These are phyloP conservation scores for Athelia sp. DNA, from an alignment of 1,284 basidiomycete genomes.

Conservation along the genomic window DNA sequence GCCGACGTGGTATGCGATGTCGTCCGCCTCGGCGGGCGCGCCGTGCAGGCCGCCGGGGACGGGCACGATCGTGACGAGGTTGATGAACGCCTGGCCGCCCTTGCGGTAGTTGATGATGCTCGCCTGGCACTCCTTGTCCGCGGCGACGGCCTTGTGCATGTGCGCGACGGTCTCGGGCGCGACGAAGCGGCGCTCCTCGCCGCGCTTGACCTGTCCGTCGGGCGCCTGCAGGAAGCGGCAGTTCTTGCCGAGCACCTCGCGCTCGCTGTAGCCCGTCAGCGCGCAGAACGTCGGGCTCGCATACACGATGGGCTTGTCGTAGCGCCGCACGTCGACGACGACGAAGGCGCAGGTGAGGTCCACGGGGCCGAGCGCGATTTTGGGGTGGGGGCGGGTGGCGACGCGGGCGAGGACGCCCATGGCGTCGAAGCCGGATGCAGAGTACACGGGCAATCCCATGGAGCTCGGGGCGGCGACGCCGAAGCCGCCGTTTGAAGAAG, in stretches of 20 bases:
- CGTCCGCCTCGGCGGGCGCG: slow-evolving; percentile 33
- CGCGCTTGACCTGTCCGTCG: slow-evolving; percentile 57
- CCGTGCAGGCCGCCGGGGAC: slow-evolving; percentile 61
- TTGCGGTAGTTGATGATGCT: slow-evolving; percentile 87
- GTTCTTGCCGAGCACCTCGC: slow-evolving; percentile 83
- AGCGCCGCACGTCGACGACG: slow-evolving; percentile 78
- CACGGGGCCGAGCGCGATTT: slow-evolving; percentile 81
- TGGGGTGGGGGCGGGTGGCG: slow-evolving; percentile 69
- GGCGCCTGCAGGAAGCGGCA: slow-evolving; percentile 87
- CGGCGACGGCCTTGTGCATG: slow-evolving; percentile 60
- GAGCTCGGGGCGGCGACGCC: slow-evolving; percentile 25
- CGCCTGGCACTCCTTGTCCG: slow-evolving; percentile 85
- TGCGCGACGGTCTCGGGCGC: slow-evolving; percentile 65
- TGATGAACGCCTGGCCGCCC: slow-evolving; percentile 82
- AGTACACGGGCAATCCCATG: slow-evolving; percentile 62
- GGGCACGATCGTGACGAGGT: slow-evolving; percentile 83
- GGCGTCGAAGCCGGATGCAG: slow-evolving; percentile 86
- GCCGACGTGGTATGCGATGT: slow-evolving; percentile 83
- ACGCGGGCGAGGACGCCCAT: slow-evolving; percentile 80
- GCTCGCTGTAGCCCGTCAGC: slow-evolving; percentile 80
- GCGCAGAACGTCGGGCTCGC: slow-evolving; percentile 76
- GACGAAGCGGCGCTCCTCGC: slow-evolving; percentile 64
- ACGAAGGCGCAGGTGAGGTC: slow-evolving; percentile 89
- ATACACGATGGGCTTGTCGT: slow-evolving; percentile 85
- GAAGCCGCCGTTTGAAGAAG: slow-evolving; percentile 1